These are phyloP conservation scores for Colletotrichum chlorophyti DNA, from an alignment of 2,329 filamentous ascomycete species.

Conservation along the genomic window DNA sequence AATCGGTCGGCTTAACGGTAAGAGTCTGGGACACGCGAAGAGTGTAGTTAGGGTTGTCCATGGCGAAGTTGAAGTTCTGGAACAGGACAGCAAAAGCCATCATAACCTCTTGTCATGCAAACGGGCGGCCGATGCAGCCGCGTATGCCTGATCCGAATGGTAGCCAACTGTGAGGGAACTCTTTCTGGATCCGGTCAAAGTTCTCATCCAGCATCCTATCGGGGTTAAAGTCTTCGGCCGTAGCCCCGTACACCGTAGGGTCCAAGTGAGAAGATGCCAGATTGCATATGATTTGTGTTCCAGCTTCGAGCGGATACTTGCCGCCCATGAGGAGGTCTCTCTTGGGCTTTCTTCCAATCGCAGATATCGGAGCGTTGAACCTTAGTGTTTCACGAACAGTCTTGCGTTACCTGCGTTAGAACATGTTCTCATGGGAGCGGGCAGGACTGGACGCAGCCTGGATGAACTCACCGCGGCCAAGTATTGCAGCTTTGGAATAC, in stretches of 20 bases:
- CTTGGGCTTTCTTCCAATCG: slow-evolving; percentile 36
- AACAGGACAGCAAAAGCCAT: slow-evolving; percentile 60
- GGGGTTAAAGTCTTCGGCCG: slow-evolving; percentile 64
- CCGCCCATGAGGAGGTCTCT: slow-evolving; percentile 56
- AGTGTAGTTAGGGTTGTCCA: slow-evolving; percentile 64
- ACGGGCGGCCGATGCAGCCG: slow-evolving; percentile 59
- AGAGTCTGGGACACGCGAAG: slow-evolving; percentile 59
- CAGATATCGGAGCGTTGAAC: slow-evolving; percentile 35
- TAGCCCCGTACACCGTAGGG: slow-evolving; percentile 60
- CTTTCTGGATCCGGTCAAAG: slow-evolving; percentile 44
- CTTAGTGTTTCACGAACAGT: slow-evolving; percentile 61
- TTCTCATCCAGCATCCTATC: slow-evolving; percentile 68
- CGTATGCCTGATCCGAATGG: slow-evolving; percentile 61
- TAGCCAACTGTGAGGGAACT: slow-evolving; percentile 49
- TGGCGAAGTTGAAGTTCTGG: slow-evolving; percentile 71
- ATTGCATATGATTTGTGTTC: slow-evolving; percentile 51
- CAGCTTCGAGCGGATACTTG: slow-evolving; percentile 57
- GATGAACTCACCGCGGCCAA: slow-evolving; percentile 56
- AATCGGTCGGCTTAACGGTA: slow-evolving; percentile 67
- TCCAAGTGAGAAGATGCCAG: slow-evolving; percentile 61
- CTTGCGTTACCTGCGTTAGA: no score
- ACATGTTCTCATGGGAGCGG: slow-evolving; percentile 10
- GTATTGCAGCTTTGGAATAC: slow-evolving; percentile 69
- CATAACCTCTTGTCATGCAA: slow-evolving; percentile 61
- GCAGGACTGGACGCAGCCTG: background rate